Base-by-base conservation (phyloP, 164 flowering plant species). In the Euptelea pleiosperma region DNA sequence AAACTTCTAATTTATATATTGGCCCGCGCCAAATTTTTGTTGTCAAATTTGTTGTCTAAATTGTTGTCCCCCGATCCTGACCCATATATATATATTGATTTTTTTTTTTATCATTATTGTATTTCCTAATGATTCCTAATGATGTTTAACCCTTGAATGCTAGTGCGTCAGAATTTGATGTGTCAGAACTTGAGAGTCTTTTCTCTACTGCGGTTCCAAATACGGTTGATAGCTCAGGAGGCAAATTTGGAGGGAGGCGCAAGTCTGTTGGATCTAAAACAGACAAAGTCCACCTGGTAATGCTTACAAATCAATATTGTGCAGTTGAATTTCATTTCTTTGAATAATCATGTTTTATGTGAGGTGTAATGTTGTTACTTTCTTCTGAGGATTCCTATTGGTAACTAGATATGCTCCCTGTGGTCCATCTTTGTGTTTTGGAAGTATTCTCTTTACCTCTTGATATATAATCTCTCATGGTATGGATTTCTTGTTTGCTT, bases 111-210 rank as follows among this genome's bases (percentile, higher is more conserved):
- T 3, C 11, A 4, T 24, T 11, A 8, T 35, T 52, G 11, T 39
- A 19, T 25, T 37, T 54, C 25, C 15, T 36, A 25, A 37, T 15
- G 19, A 26, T 48, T 12, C 29, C 47, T 46, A 35, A 40, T 62
- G 30, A 42, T 45, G 65, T 65, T 65, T 53, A 41, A 26, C 8
- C 51, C 44, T 67, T 60, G 46, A 65, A 39, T 69, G 52, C 52
- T 71, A 93, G 99, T 60, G 84, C 85, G 37, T 77, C 91, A 59
- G 99, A 91, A 64, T 83, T 93, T 80, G 97, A 93, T 66, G 86
- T 93, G 28, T 83, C 91, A 71, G 99, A 93, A 76, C 67, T 93
- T 46, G 99, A 86, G 85, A 81, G 58, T 16, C 91, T 91, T 67
- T 93, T 93, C 79, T 85, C 97, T 70, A 79, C 89, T 41, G 74